Percentiles rank a stretch among this genome's conserved stretches.
phyloP scores from a whole-genome alignment of 257 asterid species.

The Nicotiana attenuata region DNA sequence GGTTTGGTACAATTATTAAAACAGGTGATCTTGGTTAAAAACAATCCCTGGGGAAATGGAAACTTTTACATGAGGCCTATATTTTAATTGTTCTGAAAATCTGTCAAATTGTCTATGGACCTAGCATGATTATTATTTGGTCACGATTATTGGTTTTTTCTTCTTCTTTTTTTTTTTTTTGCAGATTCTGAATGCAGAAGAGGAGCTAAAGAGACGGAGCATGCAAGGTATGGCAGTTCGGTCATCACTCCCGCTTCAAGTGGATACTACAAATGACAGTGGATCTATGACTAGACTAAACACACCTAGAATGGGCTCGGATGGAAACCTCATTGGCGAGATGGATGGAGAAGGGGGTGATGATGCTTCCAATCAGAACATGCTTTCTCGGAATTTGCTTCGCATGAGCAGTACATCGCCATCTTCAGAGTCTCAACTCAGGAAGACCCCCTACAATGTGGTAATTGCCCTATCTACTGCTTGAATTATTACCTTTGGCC shows the following conservation, averaged over 20 bases:
- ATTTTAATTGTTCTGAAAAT: neutral
- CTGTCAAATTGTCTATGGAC: neutral
- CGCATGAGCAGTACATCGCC: conserved; percentile 79
- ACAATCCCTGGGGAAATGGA: neutral
- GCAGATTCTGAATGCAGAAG: conserved; percentile 87
- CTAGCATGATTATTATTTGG: neutral
- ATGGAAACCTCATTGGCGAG: conserved; percentile 55
- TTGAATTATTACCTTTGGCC: neutral
- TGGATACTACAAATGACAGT: conserved; percentile 69
- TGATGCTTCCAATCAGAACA: conserved; percentile 47
- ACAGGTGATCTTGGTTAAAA: conserved; percentile 40
- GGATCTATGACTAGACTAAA: conserved; percentile 65
- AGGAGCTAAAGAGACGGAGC: conserved; percentile 63
- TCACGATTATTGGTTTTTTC: conserved; percentile 5
- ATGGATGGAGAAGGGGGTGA: conserved; percentile 64
- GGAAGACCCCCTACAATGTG: conserved; percentile 46
- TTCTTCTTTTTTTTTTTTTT: too few species aligned
- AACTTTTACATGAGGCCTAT: neutral
- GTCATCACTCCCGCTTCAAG: conserved; percentile 60
- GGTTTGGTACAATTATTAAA: conserved; percentile 78
- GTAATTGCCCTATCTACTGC: conserved; percentile 31
- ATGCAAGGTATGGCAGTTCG: conserved; percentile 49
- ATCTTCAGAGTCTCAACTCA: conserved; percentile 70
- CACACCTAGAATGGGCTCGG: conserved; percentile 74
- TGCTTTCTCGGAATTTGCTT: conserved; percentile 46